phyloP scores from a whole-genome alignment of 2,329 filamentous ascomycete genomes.

The Cladosporium sp. region DNA sequence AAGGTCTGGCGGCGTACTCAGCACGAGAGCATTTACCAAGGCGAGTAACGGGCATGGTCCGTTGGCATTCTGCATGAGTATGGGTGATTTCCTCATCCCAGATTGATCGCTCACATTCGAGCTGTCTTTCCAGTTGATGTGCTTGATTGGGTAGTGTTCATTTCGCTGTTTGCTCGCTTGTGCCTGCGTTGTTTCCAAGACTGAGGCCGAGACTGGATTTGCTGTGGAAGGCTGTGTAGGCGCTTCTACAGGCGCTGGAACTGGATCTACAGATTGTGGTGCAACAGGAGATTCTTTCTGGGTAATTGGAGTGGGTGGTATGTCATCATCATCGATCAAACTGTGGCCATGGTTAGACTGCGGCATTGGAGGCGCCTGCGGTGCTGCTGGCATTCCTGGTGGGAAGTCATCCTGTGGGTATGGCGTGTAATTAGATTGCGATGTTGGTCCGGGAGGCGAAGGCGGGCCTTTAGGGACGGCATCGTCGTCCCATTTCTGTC shows the following conservation, averaged over 20 bases:
- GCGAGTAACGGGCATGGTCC: slow-evolving; percentile 91
- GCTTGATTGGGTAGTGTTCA: slow-evolving; percentile 91
- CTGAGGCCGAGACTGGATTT: slow-evolving; percentile 18
- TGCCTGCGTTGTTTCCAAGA: slow-evolving; percentile 37
- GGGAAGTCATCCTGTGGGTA: slow-evolving; percentile 1
- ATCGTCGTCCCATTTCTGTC: neutral
- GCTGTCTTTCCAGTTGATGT: slow-evolving; percentile 76
- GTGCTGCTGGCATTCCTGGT: slow-evolving; percentile 10
- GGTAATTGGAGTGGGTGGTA: neutral
- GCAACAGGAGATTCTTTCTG: neutral
- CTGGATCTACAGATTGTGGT: slow-evolving; percentile 11
- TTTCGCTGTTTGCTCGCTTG: slow-evolving; percentile 44
- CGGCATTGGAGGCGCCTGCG: slow-evolving; percentile 15
- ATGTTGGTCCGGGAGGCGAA: slow-evolving; percentile 4
- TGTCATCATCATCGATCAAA: slow-evolving; percentile 13
- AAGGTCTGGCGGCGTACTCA: slow-evolving; percentile 67
- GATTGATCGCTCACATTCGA: slow-evolving; percentile 61
- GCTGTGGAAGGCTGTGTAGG: slow-evolving; percentile 15
- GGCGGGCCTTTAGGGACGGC: slow-evolving; percentile 1
- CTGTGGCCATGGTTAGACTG: slow-evolving; percentile 6
- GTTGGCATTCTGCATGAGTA: slow-evolving; percentile 88
- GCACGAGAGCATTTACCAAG: slow-evolving; percentile 82
- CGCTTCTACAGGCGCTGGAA: slow-evolving; percentile 7
- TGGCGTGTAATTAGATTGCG: neutral
- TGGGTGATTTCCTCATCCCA: slow-evolving; percentile 70